Evolutionary conservation across 148 eudicot genomes (phyloP).

Genomic region (Rhododendron molle): DNA sequence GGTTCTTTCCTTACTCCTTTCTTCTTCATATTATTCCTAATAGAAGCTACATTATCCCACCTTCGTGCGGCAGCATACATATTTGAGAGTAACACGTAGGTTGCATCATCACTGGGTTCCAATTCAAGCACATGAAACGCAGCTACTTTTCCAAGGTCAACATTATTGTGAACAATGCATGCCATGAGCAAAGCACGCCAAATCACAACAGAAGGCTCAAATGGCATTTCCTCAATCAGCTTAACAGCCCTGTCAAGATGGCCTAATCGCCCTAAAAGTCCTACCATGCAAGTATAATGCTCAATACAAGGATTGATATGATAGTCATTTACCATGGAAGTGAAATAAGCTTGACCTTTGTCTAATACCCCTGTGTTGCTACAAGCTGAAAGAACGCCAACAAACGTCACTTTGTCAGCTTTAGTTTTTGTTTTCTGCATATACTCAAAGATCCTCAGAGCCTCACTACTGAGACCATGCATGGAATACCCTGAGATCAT

Average conservation of each 20-base stretch:
- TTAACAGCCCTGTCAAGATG: constrained; percentile 68
- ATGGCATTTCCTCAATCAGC: constrained; percentile 64
- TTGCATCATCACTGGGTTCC: constrained; percentile 72
- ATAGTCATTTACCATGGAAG: constrained; percentile 50
- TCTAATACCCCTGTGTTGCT: constrained; percentile 71
- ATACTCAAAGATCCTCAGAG: constrained; percentile 45
- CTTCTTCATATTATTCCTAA: constrained; percentile 77
- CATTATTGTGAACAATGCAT: constrained; percentile 63
- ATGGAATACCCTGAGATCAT: constrained; percentile 73
- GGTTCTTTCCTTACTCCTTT: constrained; percentile 83
- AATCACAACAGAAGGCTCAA: constrained; percentile 75
- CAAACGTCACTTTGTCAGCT: constrained; percentile 66
- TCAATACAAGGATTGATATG: constrained; percentile 74
- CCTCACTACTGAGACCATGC: constrained; percentile 82
- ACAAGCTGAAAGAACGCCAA: constrained; percentile 85
- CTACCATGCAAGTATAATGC: constrained; percentile 91
- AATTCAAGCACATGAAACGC: constrained; percentile 63
- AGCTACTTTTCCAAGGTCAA: constrained; percentile 62
- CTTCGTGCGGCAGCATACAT: constrained; percentile 65
- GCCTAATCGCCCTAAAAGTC: constrained; percentile 72
- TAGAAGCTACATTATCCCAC: constrained; percentile 81
- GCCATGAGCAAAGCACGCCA: constrained; percentile 95
- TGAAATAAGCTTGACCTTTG: constrained; percentile 56
- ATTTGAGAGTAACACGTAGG: constrained; percentile 72
- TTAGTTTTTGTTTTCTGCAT: constrained; percentile 45